A percentile compares a stretch with the other conserved stretches of the same genome.
phyloP scores from a whole-genome alignment of 495 filamentous ascomycete genomes.

The Corynascus novoguineensis region DNA sequence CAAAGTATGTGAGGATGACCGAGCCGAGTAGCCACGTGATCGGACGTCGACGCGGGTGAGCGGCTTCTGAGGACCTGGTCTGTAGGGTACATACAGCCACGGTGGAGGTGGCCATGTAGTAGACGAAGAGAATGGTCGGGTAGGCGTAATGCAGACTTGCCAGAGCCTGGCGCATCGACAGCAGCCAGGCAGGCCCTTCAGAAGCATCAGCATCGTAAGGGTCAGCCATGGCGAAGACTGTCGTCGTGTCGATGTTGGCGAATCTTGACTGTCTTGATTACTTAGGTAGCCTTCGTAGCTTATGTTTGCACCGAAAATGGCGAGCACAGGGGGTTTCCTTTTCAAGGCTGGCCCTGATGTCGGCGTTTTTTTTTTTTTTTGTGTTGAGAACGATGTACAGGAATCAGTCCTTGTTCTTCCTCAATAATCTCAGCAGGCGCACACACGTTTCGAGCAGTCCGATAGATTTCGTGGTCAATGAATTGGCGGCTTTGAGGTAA shows the following conservation, averaged over 20 bases:
- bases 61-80: constrained; percentile 32
- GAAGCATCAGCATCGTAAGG: constrained; percentile 15
- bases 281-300: too few species aligned
- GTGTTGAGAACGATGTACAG: too few species aligned
- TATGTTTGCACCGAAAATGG: not conserved
- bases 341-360: not conserved
- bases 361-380: too few species aligned
- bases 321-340: not conserved
- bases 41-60: constrained; percentile 40
- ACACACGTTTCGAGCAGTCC: not conserved
- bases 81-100: constrained; percentile 53
- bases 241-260: not conserved
- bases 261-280: not conserved
- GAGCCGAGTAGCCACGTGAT: constrained; percentile 46
- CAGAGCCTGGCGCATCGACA: constrained; percentile 19
- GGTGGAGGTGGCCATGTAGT: constrained; percentile 48
- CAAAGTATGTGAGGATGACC: constrained; percentile 47
- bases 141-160: constrained; percentile 48
- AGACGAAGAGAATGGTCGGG: constrained; percentile 49
- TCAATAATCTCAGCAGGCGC: not conserved
- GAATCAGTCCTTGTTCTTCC: not conserved
- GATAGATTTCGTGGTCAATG: not conserved
- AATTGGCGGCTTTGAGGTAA: not conserved
- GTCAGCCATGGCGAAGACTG: constrained; percentile 16
- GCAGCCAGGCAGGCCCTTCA: constrained; percentile 3